Conservation (phyloP, 2,329 filamentous ascomycete genomes). For the Coniella lustricola region DNA sequence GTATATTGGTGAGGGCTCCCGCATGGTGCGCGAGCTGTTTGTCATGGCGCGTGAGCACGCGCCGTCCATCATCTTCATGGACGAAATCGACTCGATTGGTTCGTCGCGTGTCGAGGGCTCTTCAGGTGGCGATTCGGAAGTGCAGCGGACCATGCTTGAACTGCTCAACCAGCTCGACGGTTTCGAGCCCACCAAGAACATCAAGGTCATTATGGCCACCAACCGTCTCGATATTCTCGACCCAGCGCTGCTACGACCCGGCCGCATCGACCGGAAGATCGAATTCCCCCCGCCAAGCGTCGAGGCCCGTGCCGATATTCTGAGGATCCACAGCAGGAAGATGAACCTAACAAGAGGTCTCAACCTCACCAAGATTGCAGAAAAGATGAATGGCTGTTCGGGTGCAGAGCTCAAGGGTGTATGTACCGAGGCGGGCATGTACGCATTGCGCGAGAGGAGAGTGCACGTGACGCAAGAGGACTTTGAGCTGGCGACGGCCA, state of each 20-base stretch:
- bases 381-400: constrained; percentile 99
- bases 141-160: constrained; percentile 98
- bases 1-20: constrained; percentile 95
- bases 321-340: constrained; percentile 93
- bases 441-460: constrained; percentile 85
- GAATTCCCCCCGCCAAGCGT: constrained; percentile 96
- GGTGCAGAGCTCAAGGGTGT: constrained; percentile 98
- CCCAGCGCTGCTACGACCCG: constrained; percentile 88
- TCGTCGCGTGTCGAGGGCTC: constrained; percentile 94
- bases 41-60: constrained; percentile 98
- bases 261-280: constrained; percentile 96
- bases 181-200: constrained; percentile 98
- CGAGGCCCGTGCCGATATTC: constrained; percentile 93
- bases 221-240: constrained; percentile 97
- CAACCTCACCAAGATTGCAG: constrained; percentile 95
- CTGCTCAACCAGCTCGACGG: constrained; percentile 96
- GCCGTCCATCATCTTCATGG: constrained; percentile 99
- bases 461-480: constrained; percentile 99
- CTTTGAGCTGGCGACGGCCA: constrained; percentile 95
- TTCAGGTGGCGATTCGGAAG: constrained; percentile 92
- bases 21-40: constrained; percentile 98
- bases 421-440: constrained; percentile 98
- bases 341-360: constrained; percentile 99
- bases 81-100: constrained; percentile 98
- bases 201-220: constrained; percentile 99